phyloP scores from a whole-genome alignment of 345 rosid species.

The Boechera divaricarpa region DNA sequence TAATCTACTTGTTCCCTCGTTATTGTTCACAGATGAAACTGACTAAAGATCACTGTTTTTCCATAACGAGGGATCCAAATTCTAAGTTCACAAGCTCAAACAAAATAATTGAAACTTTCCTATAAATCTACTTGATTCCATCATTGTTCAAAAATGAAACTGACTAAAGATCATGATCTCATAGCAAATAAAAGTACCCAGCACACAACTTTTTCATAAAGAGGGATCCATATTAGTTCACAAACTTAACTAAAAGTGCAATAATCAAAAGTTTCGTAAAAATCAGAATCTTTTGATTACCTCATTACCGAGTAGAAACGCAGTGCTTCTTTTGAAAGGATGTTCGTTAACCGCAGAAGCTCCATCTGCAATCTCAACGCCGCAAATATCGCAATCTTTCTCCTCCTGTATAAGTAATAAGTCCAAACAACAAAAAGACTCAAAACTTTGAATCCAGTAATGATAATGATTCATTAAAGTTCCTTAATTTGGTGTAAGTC shows the following conservation, averaged over 20 bases:
- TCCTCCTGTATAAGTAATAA: conserved; percentile 43
- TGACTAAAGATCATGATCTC: neutral
- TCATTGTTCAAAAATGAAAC: neutral
- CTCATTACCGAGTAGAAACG: conserved; percentile 97
- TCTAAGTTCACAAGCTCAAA: too few relatives aligned
- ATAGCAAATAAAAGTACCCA: neutral
- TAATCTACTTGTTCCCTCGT: conserved; percentile 41
- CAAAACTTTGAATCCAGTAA: neutral
- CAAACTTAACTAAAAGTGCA: neutral
- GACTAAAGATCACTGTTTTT: neutral
- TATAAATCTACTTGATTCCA: neutral
- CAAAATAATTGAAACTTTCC: neutral
- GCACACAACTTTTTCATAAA: neutral
- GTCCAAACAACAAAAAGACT: conserved; percentile 20
- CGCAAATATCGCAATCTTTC: conserved; percentile 93
- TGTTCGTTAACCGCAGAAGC: conserved; percentile 75
- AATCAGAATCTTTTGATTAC: conserved; percentile 41
- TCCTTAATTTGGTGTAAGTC: neutral
- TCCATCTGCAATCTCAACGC: conserved; percentile 86
- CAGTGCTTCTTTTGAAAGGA: conserved; percentile 83
- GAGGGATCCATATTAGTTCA: neutral
- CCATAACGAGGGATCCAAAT: too few relatives aligned
- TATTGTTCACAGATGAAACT: neutral
- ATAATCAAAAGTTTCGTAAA: neutral
- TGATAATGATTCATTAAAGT: conserved; percentile 3